These are phyloP conservation scores for Pleurotus djamor DNA, from an alignment of 768 basidiomycete genomes.

Conservation along the genomic window DNA sequence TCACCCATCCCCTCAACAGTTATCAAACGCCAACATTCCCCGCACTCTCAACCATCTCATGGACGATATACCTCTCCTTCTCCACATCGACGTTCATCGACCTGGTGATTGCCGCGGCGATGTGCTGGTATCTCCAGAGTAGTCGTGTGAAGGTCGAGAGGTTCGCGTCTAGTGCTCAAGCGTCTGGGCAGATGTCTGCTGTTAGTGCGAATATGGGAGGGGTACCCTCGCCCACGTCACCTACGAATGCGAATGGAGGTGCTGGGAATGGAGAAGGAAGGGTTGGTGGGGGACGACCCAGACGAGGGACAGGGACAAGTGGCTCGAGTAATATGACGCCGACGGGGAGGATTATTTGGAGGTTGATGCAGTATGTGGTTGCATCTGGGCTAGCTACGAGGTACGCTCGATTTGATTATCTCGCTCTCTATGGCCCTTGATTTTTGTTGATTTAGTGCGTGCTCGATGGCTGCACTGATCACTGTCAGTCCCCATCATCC, in stretches of 20 bases:
- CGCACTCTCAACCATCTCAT: conserved; percentile 2
- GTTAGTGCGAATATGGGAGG: neutral
- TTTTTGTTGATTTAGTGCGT: conserved; percentile 8
- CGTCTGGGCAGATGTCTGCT: neutral
- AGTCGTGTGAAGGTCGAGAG: conserved; percentile 16
- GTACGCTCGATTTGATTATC: no score
- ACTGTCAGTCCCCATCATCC: conserved; percentile 1
- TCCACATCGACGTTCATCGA: conserved; percentile 18
- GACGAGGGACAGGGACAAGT: no score
- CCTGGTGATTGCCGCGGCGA: conserved; percentile 18
- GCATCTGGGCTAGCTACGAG: conserved; percentile 13
- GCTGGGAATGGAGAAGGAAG: neutral
- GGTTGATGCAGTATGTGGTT: conserved; percentile 12
- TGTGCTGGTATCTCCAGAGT: conserved; percentile 21
- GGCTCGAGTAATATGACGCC: neutral
- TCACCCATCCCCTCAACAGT: neutral
- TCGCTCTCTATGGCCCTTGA: no score
- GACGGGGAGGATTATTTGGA: neutral
- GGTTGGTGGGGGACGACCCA: neutral
- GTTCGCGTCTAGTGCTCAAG: neutral
- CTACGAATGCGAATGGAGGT: neutral
- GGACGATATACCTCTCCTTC: conserved; percentile 21
- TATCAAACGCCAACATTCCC: neutral
- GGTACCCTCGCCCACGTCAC: neutral
- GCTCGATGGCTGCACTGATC: conserved; percentile 11